phyloP scores from a whole-genome alignment of 2,329 filamentous ascomycete genomes.

The Aspergillus fumigatiaffinis region DNA sequence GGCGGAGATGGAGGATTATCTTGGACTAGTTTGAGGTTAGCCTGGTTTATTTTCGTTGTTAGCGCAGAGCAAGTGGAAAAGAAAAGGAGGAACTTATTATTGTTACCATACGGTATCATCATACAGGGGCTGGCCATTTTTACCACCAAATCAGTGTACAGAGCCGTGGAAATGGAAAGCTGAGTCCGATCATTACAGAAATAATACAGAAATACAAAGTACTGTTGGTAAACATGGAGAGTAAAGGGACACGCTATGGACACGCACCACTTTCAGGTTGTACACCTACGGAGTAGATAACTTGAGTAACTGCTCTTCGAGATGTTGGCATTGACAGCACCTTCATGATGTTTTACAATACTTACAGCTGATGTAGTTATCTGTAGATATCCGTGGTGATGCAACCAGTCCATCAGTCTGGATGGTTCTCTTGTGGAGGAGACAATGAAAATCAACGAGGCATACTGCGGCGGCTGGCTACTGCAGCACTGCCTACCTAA shows the following conservation, averaged over 20 bases:
- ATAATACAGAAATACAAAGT: background rate
- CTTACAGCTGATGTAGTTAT: background rate
- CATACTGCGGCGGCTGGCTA: background rate
- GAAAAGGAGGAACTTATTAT: background rate
- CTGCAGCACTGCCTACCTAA: background rate
- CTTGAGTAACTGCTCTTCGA: background rate
- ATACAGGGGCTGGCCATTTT: background rate
- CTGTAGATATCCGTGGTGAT: background rate
- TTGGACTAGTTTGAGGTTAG: background rate
- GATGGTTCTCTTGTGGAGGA: background rate
- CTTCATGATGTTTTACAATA: background rate
- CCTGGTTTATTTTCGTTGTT: background rate
- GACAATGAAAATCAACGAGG: background rate
- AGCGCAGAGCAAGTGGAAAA: background rate
- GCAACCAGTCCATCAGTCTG: background rate
- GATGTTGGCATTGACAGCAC: background rate
- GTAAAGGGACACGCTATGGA: background rate
- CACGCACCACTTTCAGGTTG: background rate
- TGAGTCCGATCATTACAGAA: background rate
- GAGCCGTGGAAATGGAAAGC: background rate
- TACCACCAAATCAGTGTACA: background rate
- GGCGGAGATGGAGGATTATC: slow-evolving; percentile 1
- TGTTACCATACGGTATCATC: background rate
- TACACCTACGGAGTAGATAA: background rate
- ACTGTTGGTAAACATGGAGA: background rate